phyloP scores from a whole-genome alignment of 192 early-diverging fungal genomes.

The Kappamyces sp. region DNA sequence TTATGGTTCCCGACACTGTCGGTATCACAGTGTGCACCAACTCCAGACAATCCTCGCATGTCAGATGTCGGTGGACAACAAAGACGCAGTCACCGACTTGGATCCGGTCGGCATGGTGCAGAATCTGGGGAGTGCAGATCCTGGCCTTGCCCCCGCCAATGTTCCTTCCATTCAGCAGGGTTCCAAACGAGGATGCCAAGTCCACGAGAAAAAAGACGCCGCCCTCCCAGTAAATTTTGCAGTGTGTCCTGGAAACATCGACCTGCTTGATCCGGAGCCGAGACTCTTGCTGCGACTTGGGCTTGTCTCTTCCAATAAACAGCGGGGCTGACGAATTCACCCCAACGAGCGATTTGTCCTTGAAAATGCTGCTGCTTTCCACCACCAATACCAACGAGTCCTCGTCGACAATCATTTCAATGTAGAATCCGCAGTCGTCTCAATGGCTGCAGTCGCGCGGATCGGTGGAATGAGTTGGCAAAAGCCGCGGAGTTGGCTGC shows the following conservation, averaged over 20 bases:
- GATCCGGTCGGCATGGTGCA: conserved; percentile 1
- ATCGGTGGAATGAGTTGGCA: too few relatives aligned
- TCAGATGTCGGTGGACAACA: neutral
- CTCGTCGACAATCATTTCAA: too few relatives aligned
- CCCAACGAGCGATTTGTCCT: too few relatives aligned
- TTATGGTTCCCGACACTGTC: neutral
- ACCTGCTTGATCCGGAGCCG: conserved; percentile 5
- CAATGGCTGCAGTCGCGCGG: too few relatives aligned
- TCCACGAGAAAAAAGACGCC: neutral
- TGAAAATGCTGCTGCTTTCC: too few relatives aligned
- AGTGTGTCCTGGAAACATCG: neutral
- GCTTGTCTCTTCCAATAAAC: too few relatives aligned
- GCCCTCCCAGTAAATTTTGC: conserved; percentile 1
- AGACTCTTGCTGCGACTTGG: neutral
- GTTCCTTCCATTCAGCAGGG: neutral
- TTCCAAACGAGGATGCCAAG: conserved; percentile 1
- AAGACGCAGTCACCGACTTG: conserved; percentile 2
- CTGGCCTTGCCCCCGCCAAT: neutral
- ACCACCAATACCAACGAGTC: too few relatives aligned
- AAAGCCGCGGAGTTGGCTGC: too few relatives aligned
- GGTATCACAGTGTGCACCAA: neutral
- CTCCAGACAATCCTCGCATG: neutral
- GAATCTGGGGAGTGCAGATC: neutral
- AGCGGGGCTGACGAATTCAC: too few relatives aligned
- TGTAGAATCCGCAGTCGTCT: too few relatives aligned